Conservation (phyloP, 495 filamentous ascomycete species). For the Diplogelasinospora grovesii region DNA sequence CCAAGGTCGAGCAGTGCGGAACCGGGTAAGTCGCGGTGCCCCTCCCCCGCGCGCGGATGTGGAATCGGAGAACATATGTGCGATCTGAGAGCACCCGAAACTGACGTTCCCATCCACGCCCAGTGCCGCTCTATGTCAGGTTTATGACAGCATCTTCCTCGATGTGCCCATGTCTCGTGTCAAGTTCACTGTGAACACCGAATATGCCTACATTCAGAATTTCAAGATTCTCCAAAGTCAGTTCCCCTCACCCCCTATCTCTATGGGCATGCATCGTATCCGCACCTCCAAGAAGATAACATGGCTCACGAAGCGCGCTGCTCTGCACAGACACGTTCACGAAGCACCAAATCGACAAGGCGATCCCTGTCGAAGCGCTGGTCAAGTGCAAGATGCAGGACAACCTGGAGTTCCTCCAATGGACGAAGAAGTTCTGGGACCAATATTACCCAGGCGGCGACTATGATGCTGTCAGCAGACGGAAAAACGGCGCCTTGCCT, state of each 20-base stretch:
- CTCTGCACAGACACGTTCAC: slow-evolving; percentile 67
- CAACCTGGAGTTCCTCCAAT: slow-evolving; percentile 98
- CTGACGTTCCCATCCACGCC: slow-evolving; percentile 11
- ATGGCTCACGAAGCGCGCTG: slow-evolving; percentile 16
- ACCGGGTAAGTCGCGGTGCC: slow-evolving; percentile 69
- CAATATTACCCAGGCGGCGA: slow-evolving; percentile 95
- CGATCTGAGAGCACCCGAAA: neutral
- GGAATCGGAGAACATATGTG: slow-evolving; percentile 8
- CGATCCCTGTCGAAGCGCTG: slow-evolving; percentile 78
- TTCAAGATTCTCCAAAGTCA: slow-evolving; percentile 94
- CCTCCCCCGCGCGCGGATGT: slow-evolving; percentile 28
- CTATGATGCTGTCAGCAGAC: slow-evolving; percentile 80
- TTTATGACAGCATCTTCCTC: slow-evolving; percentile 95
- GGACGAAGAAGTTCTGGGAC: slow-evolving; percentile 94
- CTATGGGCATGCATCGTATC: too few species aligned
- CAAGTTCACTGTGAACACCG: slow-evolving; percentile 95
- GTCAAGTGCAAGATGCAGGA: slow-evolving; percentile 99
- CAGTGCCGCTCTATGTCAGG: slow-evolving; percentile 92
- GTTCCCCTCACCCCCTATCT: slow-evolving; percentile 23
- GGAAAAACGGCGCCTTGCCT: slow-evolving; percentile 70
- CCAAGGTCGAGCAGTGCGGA: slow-evolving; percentile 97
- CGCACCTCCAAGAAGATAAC: slow-evolving; percentile 1
- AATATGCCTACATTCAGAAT: slow-evolving; percentile 97
- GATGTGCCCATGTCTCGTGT: slow-evolving; percentile 95
- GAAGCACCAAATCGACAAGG: slow-evolving; percentile 77